Conservation (phyloP, 768 basidiomycete species). For the Roridomyces roridus region DNA sequence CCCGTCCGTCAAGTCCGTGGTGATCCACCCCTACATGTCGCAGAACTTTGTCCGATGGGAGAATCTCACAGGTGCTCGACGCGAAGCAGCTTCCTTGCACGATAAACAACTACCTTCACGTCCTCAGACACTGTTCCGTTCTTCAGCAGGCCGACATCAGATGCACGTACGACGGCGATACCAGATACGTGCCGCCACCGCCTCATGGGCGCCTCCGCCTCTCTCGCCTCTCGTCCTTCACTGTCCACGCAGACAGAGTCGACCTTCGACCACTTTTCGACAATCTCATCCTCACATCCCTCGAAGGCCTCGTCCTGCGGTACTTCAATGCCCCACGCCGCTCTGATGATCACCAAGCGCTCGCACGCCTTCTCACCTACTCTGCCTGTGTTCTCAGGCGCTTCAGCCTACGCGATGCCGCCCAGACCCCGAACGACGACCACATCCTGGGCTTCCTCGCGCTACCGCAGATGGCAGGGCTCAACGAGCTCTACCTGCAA, state of each 20-base stretch:
- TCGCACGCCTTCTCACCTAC: conserved; percentile 3
- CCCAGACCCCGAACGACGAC: background rate
- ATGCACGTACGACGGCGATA: background rate
- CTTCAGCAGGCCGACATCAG: conserved; percentile 16
- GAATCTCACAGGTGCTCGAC: conserved; percentile 16
- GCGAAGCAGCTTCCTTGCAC: conserved; percentile 10
- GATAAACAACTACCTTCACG: background rate
- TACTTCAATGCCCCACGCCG: conserved; percentile 9
- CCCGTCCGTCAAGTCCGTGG: conserved; percentile 14
- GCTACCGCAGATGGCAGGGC: conserved; percentile 7
- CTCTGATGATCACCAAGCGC: conserved; percentile 7
- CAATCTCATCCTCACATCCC: conserved; percentile 7
- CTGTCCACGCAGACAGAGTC: conserved; percentile 5
- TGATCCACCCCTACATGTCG: conserved; percentile 8
- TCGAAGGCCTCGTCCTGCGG: conserved; percentile 16
- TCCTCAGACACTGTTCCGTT: conserved; percentile 11
- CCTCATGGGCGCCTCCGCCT: background rate
- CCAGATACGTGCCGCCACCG: background rate
- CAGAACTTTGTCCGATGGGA: conserved; percentile 16
- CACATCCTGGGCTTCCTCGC: conserved; percentile 9
- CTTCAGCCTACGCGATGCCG: conserved; percentile 11
- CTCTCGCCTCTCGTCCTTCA: conserved; percentile 15
- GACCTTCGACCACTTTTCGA: conserved; percentile 11
- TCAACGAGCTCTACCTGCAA: conserved; percentile 18
- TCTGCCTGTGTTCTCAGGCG: conserved; percentile 12